phyloP scores from a whole-genome alignment of 495 filamentous ascomycete genomes.

The Chlorociboria aeruginascens region DNA sequence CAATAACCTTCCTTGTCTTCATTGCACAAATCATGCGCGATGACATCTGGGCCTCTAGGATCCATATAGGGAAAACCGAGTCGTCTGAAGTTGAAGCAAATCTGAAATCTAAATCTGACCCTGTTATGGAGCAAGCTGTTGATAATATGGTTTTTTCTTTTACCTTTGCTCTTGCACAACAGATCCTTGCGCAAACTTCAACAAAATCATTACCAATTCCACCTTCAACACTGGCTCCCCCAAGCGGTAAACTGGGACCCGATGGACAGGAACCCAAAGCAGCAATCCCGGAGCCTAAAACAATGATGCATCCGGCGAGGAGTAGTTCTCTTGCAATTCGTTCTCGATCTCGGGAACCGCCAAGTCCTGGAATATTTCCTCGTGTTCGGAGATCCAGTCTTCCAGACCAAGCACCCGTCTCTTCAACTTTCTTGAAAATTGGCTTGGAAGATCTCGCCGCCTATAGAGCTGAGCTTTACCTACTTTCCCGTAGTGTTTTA shows the following conservation, averaged over 20 bases:
- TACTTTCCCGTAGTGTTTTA: slow-evolving; percentile 68
- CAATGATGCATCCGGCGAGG: slow-evolving; percentile 49
- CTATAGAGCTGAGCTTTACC: slow-evolving; percentile 63
- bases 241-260: slow-evolving; percentile 8
- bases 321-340: slow-evolving; percentile 34
- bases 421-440: slow-evolving; percentile 37
- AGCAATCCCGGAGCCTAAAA: slow-evolving; percentile 47
- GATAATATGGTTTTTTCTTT: slow-evolving; percentile 80
- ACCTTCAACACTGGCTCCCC: slow-evolving; percentile 38
- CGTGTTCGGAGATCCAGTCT: slow-evolving; percentile 22
- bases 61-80: slow-evolving; percentile 15
- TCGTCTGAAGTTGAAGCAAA: slow-evolving; percentile 10
- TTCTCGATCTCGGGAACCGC: slow-evolving; percentile 19
- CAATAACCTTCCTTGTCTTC: slow-evolving; percentile 68
- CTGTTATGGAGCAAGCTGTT: slow-evolving; percentile 39
- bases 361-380: slow-evolving; percentile 31
- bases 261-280: slow-evolving; percentile 37
- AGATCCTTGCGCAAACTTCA: slow-evolving; percentile 65
- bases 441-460: slow-evolving; percentile 78
- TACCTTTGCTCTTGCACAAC: slow-evolving; percentile 65
- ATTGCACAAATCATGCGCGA: slow-evolving; percentile 64
- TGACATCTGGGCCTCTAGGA: slow-evolving; percentile 47
- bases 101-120: slow-evolving; percentile 15
- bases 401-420: slow-evolving; percentile 12
- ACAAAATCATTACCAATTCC: slow-evolving; percentile 56